Base-by-base conservation (phyloP, 768 basidiomycete genomes). In the Hortiboletus flavorubellus region DNA sequence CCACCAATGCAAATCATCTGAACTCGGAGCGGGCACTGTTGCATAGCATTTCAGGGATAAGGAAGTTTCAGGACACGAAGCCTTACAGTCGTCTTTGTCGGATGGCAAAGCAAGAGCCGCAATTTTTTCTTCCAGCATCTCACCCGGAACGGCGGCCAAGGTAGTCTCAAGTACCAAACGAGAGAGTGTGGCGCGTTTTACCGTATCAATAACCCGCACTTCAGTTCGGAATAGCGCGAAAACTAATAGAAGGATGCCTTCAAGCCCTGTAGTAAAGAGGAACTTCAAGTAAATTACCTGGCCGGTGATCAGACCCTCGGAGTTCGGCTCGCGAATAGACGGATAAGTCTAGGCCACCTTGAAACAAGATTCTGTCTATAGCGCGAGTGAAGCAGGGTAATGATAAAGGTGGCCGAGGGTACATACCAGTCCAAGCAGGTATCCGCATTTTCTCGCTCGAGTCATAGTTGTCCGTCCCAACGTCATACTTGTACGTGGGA, bases 361-460 rank as follows among this genome's bases (percentile, higher is more conserved):
- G 83, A 74, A 87, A 95, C 54, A 99, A 68, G 8, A 99, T 84
- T n/a, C 97, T 91, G 76, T 99, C 97, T 93, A 64, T n/a, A 38
- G 51, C 8, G 16, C 34, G 46, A 48, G 42, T 69, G 53, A 56
- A 57, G 39, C 5, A 5, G 23, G 29, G 21, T 43, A 2, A 33
- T 21, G 10, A 46, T 26, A 39, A 18, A 21, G 38, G 30, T 53
- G 35, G 15, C 30, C n/a, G 31, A 38, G 49, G 38, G 6, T 31
- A 31, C 80, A 55, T 53, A 93, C 93, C 93, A 63, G 96, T 98
- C 95, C 95, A 98, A 16, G 96, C 93, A 6, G 97, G 97, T 66
- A 97, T 88, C 26, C 97, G 83, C 81, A 87, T 84, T 76, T 98
- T 99, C 72, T 98, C 97, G 67, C 92, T 91, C 14, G 92, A 89